Evolutionary conservation across 129 eudicot genomes (phyloP).

Genomic region (Flaveria ramosissima): DNA sequence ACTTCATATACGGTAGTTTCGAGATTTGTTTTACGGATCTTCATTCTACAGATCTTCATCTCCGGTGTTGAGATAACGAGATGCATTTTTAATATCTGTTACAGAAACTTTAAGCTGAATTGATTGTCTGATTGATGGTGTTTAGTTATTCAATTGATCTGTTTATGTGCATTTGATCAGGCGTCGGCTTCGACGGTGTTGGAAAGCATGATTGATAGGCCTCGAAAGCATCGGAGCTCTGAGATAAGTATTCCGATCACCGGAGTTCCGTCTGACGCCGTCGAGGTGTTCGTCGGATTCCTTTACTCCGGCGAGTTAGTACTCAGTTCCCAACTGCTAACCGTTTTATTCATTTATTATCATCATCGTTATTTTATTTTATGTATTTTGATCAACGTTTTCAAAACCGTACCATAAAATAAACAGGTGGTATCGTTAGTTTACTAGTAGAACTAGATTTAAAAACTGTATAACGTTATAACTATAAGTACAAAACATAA

Average conservation of each 20-base stretch:
- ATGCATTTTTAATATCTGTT: slow-evolving; percentile 6
- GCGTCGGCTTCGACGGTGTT: slow-evolving; percentile 48
- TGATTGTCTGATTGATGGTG: not conserved
- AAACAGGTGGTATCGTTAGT: too few relatives aligned
- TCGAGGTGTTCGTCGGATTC: slow-evolving; percentile 64
- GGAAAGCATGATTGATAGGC: slow-evolving; percentile 58
- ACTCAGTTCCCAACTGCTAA: not conserved
- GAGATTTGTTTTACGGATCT: not conserved
- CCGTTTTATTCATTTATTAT: too few relatives aligned
- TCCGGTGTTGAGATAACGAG: too few relatives aligned
- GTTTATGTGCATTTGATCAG: slow-evolving; percentile 41
- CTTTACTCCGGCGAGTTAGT: slow-evolving; percentile 67
- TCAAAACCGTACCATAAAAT: too few relatives aligned
- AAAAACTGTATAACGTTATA: too few relatives aligned
- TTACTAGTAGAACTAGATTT: too few relatives aligned
- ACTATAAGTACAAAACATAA: too few relatives aligned
- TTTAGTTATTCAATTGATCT: not conserved
- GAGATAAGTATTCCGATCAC: slow-evolving; percentile 58
- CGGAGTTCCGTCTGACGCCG: slow-evolving; percentile 95
- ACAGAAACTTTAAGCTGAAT: slow-evolving; percentile 1
- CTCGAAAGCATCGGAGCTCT: slow-evolving; percentile 54
- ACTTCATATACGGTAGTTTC: not conserved
- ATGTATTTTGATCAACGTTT: too few relatives aligned
- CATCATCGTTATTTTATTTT: too few relatives aligned
- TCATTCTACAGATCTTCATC: not conserved